Conservation (phyloP, 1,284 basidiomycete species). For the Pseudozyma thailandica region DNA sequence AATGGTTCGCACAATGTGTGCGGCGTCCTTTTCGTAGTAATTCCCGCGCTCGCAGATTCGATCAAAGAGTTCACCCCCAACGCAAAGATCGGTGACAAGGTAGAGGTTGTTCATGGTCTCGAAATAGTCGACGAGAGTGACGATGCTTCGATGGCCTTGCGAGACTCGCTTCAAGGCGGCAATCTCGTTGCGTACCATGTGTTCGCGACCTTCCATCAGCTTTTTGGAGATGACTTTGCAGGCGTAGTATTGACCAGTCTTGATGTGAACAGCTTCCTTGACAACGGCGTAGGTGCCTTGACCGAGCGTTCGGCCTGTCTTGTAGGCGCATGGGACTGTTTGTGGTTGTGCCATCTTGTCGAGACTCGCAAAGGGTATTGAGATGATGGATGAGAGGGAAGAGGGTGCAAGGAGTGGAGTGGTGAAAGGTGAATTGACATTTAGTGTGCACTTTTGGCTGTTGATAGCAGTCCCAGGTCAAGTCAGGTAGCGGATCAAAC, state of each 20-base stretch:
- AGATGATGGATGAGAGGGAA: background rate
- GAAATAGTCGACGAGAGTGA: constrained; percentile 89
- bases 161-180: constrained; percentile 93
- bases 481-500: too few species aligned
- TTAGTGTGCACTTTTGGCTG: background rate
- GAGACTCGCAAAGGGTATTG: constrained; percentile 9
- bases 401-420: background rate
- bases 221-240: constrained; percentile 81
- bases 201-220: constrained; percentile 79
- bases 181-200: constrained; percentile 92
- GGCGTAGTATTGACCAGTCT: constrained; percentile 74
- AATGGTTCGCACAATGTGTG: constrained; percentile 86
- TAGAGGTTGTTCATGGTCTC: constrained; percentile 90
- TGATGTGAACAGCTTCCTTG: constrained; percentile 95
- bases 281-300: constrained; percentile 92
- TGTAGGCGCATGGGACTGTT: constrained; percentile 67
- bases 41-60: constrained; percentile 97
- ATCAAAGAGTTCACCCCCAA: constrained; percentile 97
- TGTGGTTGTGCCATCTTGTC: constrained; percentile 40
- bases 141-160: constrained; percentile 81
- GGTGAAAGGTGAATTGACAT: too few species aligned
- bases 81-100: constrained; percentile 95
- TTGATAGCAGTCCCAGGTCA: background rate
- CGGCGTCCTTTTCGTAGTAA: constrained; percentile 96
- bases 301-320: constrained; percentile 70